Conservation (phyloP, 805 yeast genomes). For the Suhomyces kilbournensis region DNA sequence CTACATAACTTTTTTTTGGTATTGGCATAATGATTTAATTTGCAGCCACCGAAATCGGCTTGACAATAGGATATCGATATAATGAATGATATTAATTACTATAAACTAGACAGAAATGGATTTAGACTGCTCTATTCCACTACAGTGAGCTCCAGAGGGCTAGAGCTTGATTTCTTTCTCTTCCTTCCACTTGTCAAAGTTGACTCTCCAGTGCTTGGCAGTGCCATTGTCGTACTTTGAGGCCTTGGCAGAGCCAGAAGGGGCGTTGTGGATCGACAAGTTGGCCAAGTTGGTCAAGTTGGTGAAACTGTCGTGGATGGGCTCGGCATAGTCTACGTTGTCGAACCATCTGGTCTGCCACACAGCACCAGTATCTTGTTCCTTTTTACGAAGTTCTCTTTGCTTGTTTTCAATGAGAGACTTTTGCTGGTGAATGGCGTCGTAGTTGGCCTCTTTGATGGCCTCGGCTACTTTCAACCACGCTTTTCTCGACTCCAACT, state of each 20-base stretch:
- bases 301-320: conserved; percentile 28
- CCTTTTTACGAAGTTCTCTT: conserved; percentile 75
- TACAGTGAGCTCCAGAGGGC: not conserved
- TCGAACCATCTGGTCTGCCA: conserved; percentile 90
- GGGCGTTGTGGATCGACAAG: conserved; percentile 60
- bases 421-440: conserved; percentile 71
- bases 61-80: no score
- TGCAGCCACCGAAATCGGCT: no score
- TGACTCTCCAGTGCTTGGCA: conserved; percentile 70
- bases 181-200: conserved; percentile 49
- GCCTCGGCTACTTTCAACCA: conserved; percentile 92
- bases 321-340: conserved; percentile 25
- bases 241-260: conserved; percentile 60
- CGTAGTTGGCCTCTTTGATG: conserved; percentile 69
- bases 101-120: no score
- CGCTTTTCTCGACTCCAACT: conserved; percentile 81
- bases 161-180: conserved; percentile 55
- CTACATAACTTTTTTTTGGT: no score
- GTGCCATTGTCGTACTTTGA: conserved; percentile 53
- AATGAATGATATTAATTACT: no score
- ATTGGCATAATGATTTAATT: no score
- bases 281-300: conserved; percentile 44
- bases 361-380: conserved; percentile 54
- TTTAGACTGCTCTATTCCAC: not conserved
- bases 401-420: conserved; percentile 78